These are phyloP conservation scores for Gymnopus androsaceus DNA, from an alignment of 1,284 basidiomycete species.

Conservation along the genomic window DNA sequence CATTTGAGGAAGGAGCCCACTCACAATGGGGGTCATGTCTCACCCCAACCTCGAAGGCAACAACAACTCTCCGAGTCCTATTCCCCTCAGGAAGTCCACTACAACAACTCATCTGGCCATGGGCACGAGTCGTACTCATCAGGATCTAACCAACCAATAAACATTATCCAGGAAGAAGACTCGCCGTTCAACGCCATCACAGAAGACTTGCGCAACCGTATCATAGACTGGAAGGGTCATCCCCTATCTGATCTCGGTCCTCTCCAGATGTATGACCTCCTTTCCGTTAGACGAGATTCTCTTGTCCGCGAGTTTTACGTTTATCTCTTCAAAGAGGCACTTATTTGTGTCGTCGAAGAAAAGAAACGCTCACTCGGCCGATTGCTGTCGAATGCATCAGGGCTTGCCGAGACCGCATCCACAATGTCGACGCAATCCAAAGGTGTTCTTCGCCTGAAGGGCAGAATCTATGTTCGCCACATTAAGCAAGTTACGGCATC, in stretches of 20 bases:
- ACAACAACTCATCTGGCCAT: slow-evolving; percentile 9
- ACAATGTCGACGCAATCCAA: slow-evolving; percentile 56
- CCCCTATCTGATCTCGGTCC: slow-evolving; percentile 84
- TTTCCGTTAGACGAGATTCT: slow-evolving; percentile 84
- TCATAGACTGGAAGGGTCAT: slow-evolving; percentile 94
- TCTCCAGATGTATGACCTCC: slow-evolving; percentile 87
- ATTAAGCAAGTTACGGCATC: slow-evolving; percentile 86
- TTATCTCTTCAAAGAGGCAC: slow-evolving; percentile 94
- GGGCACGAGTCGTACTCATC: slow-evolving; percentile 3
- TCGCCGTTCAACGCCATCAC: slow-evolving; percentile 74
- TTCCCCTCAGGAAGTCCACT: slow-evolving; percentile 2
- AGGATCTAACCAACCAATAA: not conserved
- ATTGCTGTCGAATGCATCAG: slow-evolving; percentile 61
- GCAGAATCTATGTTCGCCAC: slow-evolving; percentile 92
- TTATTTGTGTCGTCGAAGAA: slow-evolving; percentile 96
- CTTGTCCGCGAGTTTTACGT: slow-evolving; percentile 91
- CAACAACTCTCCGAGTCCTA: slow-evolving; percentile 18
- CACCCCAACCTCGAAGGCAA: slow-evolving; percentile 31
- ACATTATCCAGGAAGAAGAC: slow-evolving; percentile 17
- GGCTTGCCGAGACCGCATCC: slow-evolving; percentile 48
- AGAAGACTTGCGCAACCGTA: slow-evolving; percentile 83
- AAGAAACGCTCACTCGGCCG: slow-evolving; percentile 79
- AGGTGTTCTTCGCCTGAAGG: slow-evolving; percentile 87
- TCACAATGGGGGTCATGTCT: slow-evolving; percentile 38
- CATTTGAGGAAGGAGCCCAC: slow-evolving; percentile 19